Evolutionary conservation across 441 rosid species (phyloP).

Genomic region (Erysimum pusillum): DNA sequence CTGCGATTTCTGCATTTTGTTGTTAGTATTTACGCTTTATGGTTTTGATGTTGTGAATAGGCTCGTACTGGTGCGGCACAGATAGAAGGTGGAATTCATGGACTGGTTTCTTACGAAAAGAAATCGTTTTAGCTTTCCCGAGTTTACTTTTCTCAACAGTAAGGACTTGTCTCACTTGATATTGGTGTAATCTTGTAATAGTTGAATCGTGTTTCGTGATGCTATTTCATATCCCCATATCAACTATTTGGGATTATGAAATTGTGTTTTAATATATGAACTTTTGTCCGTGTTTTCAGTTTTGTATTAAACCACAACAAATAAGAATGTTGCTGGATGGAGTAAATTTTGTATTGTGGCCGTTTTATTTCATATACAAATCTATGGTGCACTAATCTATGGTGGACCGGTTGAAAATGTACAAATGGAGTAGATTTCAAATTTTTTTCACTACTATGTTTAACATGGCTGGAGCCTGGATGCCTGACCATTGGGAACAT

Average conservation of each 20-base stretch:
- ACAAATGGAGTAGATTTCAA: no score
- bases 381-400: no score
- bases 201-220: conserved; percentile 20
- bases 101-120: conserved; percentile 74
- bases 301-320: not conserved
- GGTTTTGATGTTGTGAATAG: conserved; percentile 43
- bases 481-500: no score
- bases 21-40: conserved; percentile 1
- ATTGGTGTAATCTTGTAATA: conserved; percentile 9
- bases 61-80: conserved; percentile 88
- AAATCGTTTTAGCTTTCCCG: conserved; percentile 54
- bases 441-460: no score
- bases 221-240: not conserved
- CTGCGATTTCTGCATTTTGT: not conserved
- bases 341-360: no score
- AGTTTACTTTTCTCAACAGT: conserved; percentile 1
- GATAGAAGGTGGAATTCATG: conserved; percentile 83
- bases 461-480: no score
- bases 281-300: not conserved
- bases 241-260: not conserved
- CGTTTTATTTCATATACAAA: no score
- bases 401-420: no score
- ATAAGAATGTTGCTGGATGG: not conserved
- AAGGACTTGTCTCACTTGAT: not conserved
- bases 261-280: not conserved